Percentiles rank a stretch among this genome's conserved stretches.
These are phyloP conservation scores for Phytophthora sansomeana DNA, from an alignment of 352 stramenopile species.

Conservation along the genomic window DNA sequence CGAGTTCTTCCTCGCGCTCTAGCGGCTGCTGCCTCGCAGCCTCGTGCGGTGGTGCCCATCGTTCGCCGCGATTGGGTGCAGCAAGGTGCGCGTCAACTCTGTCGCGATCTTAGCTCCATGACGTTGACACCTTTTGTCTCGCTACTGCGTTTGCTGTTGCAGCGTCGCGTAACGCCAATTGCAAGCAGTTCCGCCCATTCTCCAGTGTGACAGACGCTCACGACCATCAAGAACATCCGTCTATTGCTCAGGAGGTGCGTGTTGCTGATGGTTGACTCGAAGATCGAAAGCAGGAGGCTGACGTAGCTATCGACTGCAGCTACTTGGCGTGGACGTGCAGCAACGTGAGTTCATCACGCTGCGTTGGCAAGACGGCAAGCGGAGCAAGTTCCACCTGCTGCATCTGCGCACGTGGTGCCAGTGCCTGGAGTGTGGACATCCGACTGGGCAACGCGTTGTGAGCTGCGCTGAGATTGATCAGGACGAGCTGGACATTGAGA, in stretches of 20 bases:
- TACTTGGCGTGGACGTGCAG: constrained; percentile 76
- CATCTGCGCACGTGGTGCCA: constrained; percentile 84
- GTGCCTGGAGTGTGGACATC: constrained; percentile 74
- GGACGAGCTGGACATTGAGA: constrained; percentile 66
- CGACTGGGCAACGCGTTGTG: constrained; percentile 83
- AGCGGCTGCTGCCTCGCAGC: constrained; percentile 11
- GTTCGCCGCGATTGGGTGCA: constrained; percentile 28
- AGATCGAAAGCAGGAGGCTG: background rate
- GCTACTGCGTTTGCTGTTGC: background rate
- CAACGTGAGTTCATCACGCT: constrained; percentile 78
- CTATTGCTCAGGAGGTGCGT: constrained; percentile 40
- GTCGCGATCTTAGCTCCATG: background rate
- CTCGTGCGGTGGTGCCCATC: constrained; percentile 15
- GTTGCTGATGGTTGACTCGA: background rate
- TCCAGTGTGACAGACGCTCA: constrained; percentile 21
- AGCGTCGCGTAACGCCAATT: constrained; percentile 9
- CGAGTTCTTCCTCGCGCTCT: constrained; percentile 33
- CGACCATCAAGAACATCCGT: constrained; percentile 17
- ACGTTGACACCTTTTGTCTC: constrained; percentile 17
- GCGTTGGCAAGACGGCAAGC: constrained; percentile 77
- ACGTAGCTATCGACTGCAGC: constrained; percentile 30
- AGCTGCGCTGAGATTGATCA: constrained; percentile 72
- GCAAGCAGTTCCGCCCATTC: constrained; percentile 23
- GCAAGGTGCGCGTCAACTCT: constrained; percentile 32
- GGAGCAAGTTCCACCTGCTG: constrained; percentile 76